Conservation (phyloP, 192 early-diverging fungal species). For the Backusella sp. region DNA sequence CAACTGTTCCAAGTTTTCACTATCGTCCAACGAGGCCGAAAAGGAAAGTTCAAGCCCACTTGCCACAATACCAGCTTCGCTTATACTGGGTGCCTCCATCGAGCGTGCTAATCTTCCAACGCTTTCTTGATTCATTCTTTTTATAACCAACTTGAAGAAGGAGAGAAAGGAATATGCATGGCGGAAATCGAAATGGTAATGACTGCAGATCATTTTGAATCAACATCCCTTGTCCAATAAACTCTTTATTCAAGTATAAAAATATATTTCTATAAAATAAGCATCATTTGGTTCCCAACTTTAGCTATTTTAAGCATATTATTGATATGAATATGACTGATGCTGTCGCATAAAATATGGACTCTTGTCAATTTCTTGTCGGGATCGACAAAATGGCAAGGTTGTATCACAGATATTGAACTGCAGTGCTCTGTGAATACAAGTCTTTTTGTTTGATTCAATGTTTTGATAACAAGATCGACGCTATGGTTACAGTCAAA, state of each 20-base stretch:
- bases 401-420: background rate
- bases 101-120: background rate
- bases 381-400: background rate
- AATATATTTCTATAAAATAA: background rate
- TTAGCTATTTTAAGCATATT: background rate
- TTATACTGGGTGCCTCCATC: background rate
- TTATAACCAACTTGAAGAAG: no score
- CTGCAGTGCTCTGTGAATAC: background rate
- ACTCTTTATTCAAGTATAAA: no score
- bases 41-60: slow-evolving; percentile 5
- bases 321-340: background rate
- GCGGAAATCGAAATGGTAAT: no score
- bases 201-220: no score
- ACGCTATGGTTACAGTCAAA: background rate
- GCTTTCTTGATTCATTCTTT: background rate
- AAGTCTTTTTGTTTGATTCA: background rate
- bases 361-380: background rate
- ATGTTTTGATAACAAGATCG: background rate
- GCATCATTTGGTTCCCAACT: background rate
- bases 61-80: background rate
- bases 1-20: slow-evolving; percentile 77
- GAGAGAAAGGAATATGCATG: background rate
- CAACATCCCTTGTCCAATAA: no score
- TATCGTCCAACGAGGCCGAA: slow-evolving; percentile 36
- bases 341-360: background rate